phyloP scores from a whole-genome alignment of 2,329 filamentous ascomycete genomes.

The Aspergillus sclerotialis region DNA sequence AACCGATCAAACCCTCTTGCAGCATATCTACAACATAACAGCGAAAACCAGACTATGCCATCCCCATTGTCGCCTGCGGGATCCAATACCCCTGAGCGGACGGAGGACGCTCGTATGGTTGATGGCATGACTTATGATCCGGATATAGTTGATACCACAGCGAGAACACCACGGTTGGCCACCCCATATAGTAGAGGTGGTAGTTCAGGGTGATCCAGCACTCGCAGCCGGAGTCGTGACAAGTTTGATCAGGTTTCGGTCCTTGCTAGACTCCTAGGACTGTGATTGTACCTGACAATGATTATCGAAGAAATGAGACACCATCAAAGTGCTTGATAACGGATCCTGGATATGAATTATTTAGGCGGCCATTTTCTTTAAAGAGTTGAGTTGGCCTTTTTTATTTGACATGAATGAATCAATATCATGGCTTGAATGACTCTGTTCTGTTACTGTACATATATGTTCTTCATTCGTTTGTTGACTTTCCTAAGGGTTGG shows the following conservation, averaged over 20 bases:
- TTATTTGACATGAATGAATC: too few species aligned
- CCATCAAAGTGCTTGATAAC: neutral
- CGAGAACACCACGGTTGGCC: slow-evolving; percentile 49
- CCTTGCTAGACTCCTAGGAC: slow-evolving; percentile 6
- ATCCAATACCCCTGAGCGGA: slow-evolving; percentile 35
- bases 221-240: slow-evolving; percentile 9
- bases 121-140: slow-evolving; percentile 60
- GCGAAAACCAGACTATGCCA: slow-evolving; percentile 31
- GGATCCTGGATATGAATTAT: too few species aligned
- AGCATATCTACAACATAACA: slow-evolving; percentile 22
- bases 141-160: slow-evolving; percentile 60
- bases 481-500: too few species aligned
- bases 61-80: slow-evolving; percentile 26
- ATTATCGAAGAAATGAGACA: neutral
- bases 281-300: slow-evolving; percentile 9
- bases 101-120: slow-evolving; percentile 55
- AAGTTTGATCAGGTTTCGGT: too few species aligned
- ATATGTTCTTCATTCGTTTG: too few species aligned
- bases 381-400: too few species aligned
- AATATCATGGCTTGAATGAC: too few species aligned
- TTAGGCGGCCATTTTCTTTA: too few species aligned
- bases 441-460: too few species aligned
- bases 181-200: slow-evolving; percentile 18
- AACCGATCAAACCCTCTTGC: slow-evolving; percentile 23
- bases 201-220: slow-evolving; percentile 4